Evolutionary conservation across 2,329 filamentous ascomycete species (phyloP).

Genomic region (Botrytis paeoniae): DNA sequence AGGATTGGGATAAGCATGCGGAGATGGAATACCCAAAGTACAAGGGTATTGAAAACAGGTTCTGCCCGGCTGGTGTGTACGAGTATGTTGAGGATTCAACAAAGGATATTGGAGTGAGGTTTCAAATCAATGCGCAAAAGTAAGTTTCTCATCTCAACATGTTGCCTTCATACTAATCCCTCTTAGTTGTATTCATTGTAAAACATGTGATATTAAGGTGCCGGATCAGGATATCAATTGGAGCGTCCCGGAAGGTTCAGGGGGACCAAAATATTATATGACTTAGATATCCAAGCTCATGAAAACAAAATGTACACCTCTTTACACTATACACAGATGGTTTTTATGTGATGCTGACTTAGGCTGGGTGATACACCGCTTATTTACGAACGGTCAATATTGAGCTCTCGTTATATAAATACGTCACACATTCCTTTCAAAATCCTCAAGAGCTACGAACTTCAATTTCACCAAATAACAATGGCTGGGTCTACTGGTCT

Average conservation of each 20-base stretch:
- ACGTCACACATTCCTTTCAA: too few relatives aligned
- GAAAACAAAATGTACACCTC: not conserved
- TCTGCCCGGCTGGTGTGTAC: constrained; percentile 96
- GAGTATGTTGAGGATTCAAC: constrained; percentile 93
- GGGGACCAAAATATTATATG: constrained; percentile 70
- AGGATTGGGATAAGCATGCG: constrained; percentile 91
- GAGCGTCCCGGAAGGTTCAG: constrained; percentile 58
- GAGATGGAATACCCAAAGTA: constrained; percentile 79
- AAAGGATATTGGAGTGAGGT: constrained; percentile 84
- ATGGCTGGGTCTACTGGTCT: not conserved
- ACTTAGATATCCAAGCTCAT: constrained; percentile 40
- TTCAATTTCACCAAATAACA: not conserved
- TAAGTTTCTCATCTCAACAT: constrained; percentile 50
- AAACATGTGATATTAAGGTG: constrained; percentile 99
- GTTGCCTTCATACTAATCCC: constrained; percentile 4
- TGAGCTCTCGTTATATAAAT: not conserved
- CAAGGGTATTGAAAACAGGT: constrained; percentile 91
- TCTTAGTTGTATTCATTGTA: constrained; percentile 93
- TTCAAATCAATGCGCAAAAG: constrained; percentile 98
- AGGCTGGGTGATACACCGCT: not conserved
- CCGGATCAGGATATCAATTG: constrained; percentile 79
- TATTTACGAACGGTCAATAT: too few relatives aligned
- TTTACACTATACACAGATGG: not conserved
- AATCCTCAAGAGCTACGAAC: not conserved
- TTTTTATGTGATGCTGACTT: not conserved